Base-by-base conservation (phyloP, 2,329 filamentous ascomycete species). In the Aspergillus brasiliensis region DNA sequence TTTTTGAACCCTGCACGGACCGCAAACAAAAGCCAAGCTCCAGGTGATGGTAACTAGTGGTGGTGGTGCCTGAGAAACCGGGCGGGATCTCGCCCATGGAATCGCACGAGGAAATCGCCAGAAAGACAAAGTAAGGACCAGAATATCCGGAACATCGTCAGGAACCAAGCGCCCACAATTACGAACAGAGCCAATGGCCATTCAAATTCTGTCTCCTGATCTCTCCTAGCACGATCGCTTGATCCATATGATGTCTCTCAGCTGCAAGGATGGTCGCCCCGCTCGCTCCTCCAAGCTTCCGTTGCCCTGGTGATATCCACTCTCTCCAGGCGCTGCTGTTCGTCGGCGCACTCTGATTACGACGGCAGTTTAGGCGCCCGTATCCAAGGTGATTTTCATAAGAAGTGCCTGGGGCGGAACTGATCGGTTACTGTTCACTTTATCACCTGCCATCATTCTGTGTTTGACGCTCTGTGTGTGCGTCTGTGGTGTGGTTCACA, bases 271-370 rank as follows among this genome's bases (percentile, higher is more conserved):
- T 42, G 38, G 27, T 47, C 51, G 56, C 56, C 56, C 53, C 53
- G 56, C 61, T 25, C 47, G 55, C 56, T 48, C 21, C 46, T 37
- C 27, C 58, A 46, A 48, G 51, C 53, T 15, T 42, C 44, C 53
- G 61, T 63, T 61, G 61, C 61, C 61, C 59, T 34, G 61, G 61
- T 37, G 58, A 63, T 59, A 61, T 38, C 47, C 53, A 42, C 19
- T 5, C 37, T 61, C 55, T 57, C 60, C 60, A 55, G 53, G 53
- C 49, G 52, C 49, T 38, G 51, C 56, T 49, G 56, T 49, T 42
- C 52, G 53, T 51, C 44, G 51, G 58, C 51, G 59, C 55, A 19
- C 46, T 13, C 31, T 51, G 56, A 52, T 56, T 31, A 52, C 46
- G 42, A 49, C 38, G 31, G 48, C 47, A 34, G 17, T 57, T 49